A percentile compares a stretch with the other conserved stretches of the same genome.
These are phyloP conservation scores for Calonectria pauciramosa DNA, from an alignment of 2,329 filamentous ascomycete species.

Conservation along the genomic window DNA sequence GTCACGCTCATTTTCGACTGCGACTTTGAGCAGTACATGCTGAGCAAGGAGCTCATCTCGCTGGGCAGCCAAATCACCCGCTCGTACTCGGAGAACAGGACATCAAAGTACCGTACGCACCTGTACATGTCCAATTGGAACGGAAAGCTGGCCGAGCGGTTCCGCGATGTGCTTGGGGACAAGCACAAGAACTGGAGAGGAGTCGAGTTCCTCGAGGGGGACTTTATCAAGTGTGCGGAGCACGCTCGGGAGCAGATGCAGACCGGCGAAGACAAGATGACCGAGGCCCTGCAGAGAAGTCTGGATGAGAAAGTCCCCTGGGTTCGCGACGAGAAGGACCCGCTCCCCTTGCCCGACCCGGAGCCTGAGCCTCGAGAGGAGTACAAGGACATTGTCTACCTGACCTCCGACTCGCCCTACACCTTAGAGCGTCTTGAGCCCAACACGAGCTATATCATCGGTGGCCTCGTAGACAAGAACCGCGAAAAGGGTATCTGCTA, in stretches of 20 bases:
- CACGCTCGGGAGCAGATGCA: constrained; percentile 78
- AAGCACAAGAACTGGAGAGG: constrained; percentile 86
- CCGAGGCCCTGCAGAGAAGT: constrained; percentile 66
- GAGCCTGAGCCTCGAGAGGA: constrained; percentile 50
- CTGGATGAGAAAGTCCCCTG: constrained; percentile 48
- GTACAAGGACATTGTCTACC: constrained; percentile 77
- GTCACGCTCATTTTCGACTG: constrained; percentile 90
- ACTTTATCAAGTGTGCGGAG: constrained; percentile 79
- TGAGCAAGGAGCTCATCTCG: constrained; percentile 86
- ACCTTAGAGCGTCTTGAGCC: constrained; percentile 87
- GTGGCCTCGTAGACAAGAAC: constrained; percentile 96
- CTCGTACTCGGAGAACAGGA: constrained; percentile 89
- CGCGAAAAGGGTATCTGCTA: constrained; percentile 96
- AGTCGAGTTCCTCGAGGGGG: constrained; percentile 78
- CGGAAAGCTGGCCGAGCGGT: constrained; percentile 81
- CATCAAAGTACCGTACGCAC: constrained; percentile 76
- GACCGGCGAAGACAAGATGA: constrained; percentile 66
- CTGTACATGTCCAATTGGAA: constrained; percentile 84
- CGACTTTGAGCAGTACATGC: constrained; percentile 92
- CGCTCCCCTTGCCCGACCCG: constrained; percentile 51
- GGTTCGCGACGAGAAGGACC: constrained; percentile 49
- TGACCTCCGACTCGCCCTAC: constrained; percentile 91
- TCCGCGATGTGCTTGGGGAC: constrained; percentile 79
- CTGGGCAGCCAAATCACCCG: constrained; percentile 87
- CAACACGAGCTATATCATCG: constrained; percentile 92